Conservation (phyloP, 306 rosid genomes). For the Macrotyloma uniflorum region DNA sequence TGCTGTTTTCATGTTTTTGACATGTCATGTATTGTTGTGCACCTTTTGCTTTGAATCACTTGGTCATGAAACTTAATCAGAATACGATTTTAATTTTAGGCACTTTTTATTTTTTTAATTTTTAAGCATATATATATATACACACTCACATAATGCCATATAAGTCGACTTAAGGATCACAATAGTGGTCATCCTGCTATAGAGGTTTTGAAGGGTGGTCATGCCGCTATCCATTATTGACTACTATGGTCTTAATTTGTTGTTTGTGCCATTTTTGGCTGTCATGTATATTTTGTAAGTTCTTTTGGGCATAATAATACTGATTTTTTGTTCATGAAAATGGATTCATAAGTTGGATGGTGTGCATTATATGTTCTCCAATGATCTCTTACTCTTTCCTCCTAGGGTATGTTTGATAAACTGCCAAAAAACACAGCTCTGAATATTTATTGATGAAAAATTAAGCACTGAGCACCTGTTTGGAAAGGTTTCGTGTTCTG, state of each 20-base stretch:
- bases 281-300: not conserved
- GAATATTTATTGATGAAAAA: not conserved
- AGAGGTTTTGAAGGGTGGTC: no score
- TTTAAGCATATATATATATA: no score
- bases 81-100: no score
- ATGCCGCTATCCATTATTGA: no score
- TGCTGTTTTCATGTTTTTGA: no score
- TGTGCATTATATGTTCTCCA: not conserved
- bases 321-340: not conserved
- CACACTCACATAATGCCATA: no score
- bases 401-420: conserved; percentile 3
- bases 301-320: not conserved
- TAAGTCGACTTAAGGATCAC: no score
- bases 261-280: not conserved
- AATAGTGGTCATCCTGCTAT: no score
- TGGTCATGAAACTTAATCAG: no score
- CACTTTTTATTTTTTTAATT: no score
- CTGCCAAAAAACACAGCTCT: not conserved
- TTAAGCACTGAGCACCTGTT: not conserved
- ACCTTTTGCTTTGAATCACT: no score
- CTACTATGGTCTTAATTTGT: not conserved
- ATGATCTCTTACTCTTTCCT: not conserved
- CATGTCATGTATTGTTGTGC: no score
- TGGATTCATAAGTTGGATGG: conserved; percentile 7
- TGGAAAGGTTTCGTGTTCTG: not conserved